These are phyloP conservation scores for Cytospora mali DNA, from an alignment of 2,329 filamentous ascomycete genomes.

Conservation along the genomic window DNA sequence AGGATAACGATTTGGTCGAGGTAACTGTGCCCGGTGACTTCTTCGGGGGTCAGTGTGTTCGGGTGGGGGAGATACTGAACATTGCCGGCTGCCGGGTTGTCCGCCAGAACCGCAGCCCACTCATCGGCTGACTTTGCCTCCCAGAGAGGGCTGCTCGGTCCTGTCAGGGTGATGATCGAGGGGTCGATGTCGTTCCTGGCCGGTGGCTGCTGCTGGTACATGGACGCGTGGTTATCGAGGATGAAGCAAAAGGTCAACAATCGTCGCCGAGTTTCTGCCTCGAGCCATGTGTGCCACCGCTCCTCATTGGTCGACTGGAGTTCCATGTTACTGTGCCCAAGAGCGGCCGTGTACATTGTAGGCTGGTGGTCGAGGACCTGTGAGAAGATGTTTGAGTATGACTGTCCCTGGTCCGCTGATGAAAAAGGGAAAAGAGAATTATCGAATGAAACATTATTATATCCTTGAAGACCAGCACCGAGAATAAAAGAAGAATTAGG, in stretches of 20 bases:
- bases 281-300: conserved; percentile 56
- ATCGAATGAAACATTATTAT: conserved; percentile 26
- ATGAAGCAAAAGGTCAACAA: conserved; percentile 60
- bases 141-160: conserved; percentile 51
- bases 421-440: conserved; percentile 31
- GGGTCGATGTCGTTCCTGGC: conserved; percentile 44
- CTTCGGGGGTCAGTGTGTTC: conserved; percentile 41
- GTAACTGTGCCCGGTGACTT: conserved; percentile 38
- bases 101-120: conserved; percentile 46
- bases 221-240: conserved; percentile 57
- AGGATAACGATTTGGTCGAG: conserved; percentile 48
- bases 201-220: conserved; percentile 55
- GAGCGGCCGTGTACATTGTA: conserved; percentile 31
- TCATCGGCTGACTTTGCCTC: conserved; percentile 46
- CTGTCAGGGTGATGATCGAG: conserved; percentile 49
- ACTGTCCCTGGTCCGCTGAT: conserved; percentile 29
- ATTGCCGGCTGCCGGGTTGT: conserved; percentile 35
- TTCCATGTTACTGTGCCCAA: conserved; percentile 27
- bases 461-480: conserved; percentile 21
- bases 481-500: conserved; percentile 27
- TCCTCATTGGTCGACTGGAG: conserved; percentile 34
- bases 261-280: conserved; percentile 54
- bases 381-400: conserved; percentile 37
- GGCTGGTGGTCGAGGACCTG: conserved; percentile 36
- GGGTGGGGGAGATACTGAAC: conserved; percentile 37